phyloP scores from a whole-genome alignment of 805 yeast species.

The Ogataea henricii region DNA sequence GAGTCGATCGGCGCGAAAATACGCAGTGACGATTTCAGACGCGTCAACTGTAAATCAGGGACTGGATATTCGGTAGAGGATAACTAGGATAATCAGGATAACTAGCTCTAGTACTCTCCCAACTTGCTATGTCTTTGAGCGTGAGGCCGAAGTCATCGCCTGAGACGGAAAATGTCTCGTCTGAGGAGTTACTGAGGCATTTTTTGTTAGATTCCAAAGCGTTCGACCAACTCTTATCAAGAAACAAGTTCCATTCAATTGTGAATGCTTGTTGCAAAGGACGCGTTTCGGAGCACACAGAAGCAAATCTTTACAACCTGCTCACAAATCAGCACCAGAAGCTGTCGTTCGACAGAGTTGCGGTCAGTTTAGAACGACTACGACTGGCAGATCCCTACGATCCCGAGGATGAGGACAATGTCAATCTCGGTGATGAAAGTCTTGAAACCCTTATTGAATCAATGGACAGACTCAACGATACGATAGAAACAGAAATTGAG shows the following conservation, averaged over 20 bases:
- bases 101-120: too few relatives aligned
- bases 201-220: conserved; percentile 28
- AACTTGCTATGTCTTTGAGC: too few relatives aligned
- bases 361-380: conserved; percentile 15
- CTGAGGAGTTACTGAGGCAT: conserved; percentile 26
- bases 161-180: conserved; percentile 11
- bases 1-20: conserved; percentile 2
- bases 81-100: too few relatives aligned
- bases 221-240: conserved; percentile 24
- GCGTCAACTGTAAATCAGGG: not conserved
- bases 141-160: too few relatives aligned
- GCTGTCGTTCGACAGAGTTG: conserved; percentile 11
- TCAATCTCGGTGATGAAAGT: conserved; percentile 20
- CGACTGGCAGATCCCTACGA: conserved; percentile 13
- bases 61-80: too few relatives aligned
- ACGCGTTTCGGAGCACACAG: conserved; percentile 6
- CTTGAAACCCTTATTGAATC: conserved; percentile 22
- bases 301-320: conserved; percentile 18
- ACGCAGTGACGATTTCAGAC: not conserved
- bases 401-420: conserved; percentile 6
- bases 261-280: conserved; percentile 14
- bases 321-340: conserved; percentile 20
- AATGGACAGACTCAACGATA: conserved; percentile 31
- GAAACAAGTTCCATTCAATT: conserved; percentile 20
- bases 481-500: conserved; percentile 30